phyloP scores from a whole-genome alignment of 192 early-diverging fungal genomes.

The Coemansia sp. region DNA sequence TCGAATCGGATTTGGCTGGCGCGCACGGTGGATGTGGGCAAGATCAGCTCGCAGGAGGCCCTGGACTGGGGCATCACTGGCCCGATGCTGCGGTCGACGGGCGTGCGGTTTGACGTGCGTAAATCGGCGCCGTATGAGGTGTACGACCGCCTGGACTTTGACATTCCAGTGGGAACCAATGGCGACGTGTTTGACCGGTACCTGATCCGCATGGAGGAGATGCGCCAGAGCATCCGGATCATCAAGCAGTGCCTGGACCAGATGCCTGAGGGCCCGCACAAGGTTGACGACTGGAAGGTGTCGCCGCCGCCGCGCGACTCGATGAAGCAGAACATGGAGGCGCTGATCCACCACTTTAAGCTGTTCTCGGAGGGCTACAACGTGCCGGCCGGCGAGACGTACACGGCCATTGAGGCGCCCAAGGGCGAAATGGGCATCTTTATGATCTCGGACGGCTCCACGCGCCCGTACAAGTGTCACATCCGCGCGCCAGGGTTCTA shows the following conservation, averaged over 20 bases:
- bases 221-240: slow-evolving; percentile 94
- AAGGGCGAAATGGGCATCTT: slow-evolving; percentile 99
- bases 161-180: slow-evolving; percentile 90
- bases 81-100: slow-evolving; percentile 91
- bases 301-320: slow-evolving; percentile 82
- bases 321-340: slow-evolving; percentile 99
- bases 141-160: slow-evolving; percentile 92
- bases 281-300: slow-evolving; percentile 98
- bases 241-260: slow-evolving; percentile 93
- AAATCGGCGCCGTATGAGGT: slow-evolving; percentile 94
- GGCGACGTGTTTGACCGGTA: slow-evolving; percentile 97
- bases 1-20: slow-evolving; percentile 94
- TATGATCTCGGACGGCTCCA: slow-evolving; percentile 89
- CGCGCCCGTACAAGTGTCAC: slow-evolving; percentile 96
- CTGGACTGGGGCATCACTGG: slow-evolving; percentile 91
- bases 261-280: slow-evolving; percentile 91
- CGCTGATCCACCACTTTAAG: slow-evolving; percentile 99
- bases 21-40: slow-evolving; percentile 82
- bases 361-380: slow-evolving; percentile 98
- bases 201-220: slow-evolving; percentile 96
- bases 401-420: slow-evolving; percentile 95
- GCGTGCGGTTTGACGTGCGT: slow-evolving; percentile 90
- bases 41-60: slow-evolving; percentile 82
- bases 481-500: slow-evolving; percentile 95
- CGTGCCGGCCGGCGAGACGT: slow-evolving; percentile 96